Conservation (phyloP, 345 rosid genomes). For the Moringa oleifera region DNA sequence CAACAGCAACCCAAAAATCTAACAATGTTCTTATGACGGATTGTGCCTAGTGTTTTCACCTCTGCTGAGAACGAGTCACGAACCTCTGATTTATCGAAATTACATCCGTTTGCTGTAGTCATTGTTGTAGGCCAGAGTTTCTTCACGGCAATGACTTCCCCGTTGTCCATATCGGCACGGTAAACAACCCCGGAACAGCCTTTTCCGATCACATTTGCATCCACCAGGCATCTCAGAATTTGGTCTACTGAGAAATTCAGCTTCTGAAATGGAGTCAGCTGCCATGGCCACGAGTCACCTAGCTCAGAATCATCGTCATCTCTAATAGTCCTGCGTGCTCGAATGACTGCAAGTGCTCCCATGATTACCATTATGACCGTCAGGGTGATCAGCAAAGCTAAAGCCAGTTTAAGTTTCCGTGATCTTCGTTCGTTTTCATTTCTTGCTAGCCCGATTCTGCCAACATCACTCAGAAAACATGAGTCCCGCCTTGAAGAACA, state of each 20-base stretch:
- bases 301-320: slow-evolving; percentile 67
- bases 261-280: slow-evolving; percentile 95
- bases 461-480: slow-evolving; percentile 46
- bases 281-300: slow-evolving; percentile 93
- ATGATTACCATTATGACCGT: slow-evolving; percentile 63
- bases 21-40: slow-evolving; percentile 92
- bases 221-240: slow-evolving; percentile 70
- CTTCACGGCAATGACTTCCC: slow-evolving; percentile 89
- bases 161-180: slow-evolving; percentile 79
- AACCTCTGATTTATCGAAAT: slow-evolving; percentile 47
- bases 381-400: slow-evolving; percentile 60
- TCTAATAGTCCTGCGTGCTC: slow-evolving; percentile 42
- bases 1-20: slow-evolving; percentile 91
- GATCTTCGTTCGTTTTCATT: slow-evolving; percentile 30
- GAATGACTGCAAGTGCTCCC: slow-evolving; percentile 64
- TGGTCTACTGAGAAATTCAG: slow-evolving; percentile 82
- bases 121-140: slow-evolving; percentile 80
- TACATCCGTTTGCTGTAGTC: slow-evolving; percentile 29
- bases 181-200: slow-evolving; percentile 92
- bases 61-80: slow-evolving; percentile 94
- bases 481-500: slow-evolving; percentile 61
- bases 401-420: slow-evolving; percentile 60
- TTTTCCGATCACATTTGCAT: slow-evolving; percentile 81
- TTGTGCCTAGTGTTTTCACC: slow-evolving; percentile 83
- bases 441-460: slow-evolving; percentile 25